Evolutionary conservation across 306 rosid species (phyloP).

Genomic region (Sphenostylis stenocarpa): DNA sequence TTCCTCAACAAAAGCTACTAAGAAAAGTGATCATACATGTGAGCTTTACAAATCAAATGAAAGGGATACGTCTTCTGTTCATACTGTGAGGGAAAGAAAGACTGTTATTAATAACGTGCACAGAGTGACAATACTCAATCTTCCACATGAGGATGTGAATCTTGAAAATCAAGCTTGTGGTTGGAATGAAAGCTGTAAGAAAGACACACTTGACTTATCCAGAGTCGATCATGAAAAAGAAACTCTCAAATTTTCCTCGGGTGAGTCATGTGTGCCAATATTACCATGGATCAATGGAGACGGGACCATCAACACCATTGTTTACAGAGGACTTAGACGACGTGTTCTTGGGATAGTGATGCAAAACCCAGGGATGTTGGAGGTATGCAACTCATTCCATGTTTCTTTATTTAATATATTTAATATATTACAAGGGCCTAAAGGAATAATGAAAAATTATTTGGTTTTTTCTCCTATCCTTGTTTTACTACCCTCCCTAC

Average conservation of each 20-base stretch:
- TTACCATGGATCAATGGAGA: slow-evolving; percentile 97
- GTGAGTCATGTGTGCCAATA: slow-evolving; percentile 65
- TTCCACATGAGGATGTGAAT: slow-evolving; percentile 48
- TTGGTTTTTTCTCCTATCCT: slow-evolving; percentile 21
- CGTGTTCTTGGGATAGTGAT: slow-evolving; percentile 87
- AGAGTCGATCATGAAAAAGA: slow-evolving; percentile 40
- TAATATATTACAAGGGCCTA: too few relatives aligned
- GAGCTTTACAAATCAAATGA: slow-evolving; percentile 27
- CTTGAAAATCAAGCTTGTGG: slow-evolving; percentile 26
- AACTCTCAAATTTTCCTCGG: slow-evolving; percentile 39
- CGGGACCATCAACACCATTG: slow-evolving; percentile 69
- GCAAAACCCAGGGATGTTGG: slow-evolving; percentile 94
- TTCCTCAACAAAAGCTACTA: slow-evolving; percentile 42
- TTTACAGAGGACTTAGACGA: slow-evolving; percentile 76
- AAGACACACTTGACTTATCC: slow-evolving; percentile 37
- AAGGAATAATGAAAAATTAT: background rate
- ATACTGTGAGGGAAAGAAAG: slow-evolving; percentile 37
- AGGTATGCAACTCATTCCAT: slow-evolving; percentile 50
- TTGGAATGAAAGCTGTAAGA: slow-evolving; percentile 4
- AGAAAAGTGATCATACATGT: slow-evolving; percentile 35
- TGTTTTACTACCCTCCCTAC: background rate
- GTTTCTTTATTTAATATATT: slow-evolving; percentile 3
- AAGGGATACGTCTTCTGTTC: slow-evolving; percentile 27
- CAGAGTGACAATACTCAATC: slow-evolving; percentile 85
- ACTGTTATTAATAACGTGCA: slow-evolving; percentile 48